Percentiles rank a stretch among this genome's conserved stretches.
Evolutionary conservation across 306 rosid genomes (phyloP).

Genomic region (Oxytropis ochrocephala): DNA sequence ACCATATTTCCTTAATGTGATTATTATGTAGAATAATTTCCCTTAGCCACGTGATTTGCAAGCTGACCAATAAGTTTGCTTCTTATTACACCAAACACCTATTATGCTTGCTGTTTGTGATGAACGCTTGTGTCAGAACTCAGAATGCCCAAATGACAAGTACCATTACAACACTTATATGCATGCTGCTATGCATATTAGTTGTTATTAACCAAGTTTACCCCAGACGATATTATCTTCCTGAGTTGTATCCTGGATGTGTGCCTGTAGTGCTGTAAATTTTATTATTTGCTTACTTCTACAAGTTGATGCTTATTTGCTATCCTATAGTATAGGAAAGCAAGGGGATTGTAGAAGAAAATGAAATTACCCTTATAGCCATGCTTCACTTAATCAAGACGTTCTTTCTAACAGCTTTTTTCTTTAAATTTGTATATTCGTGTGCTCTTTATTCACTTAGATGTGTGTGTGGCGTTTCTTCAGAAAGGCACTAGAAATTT

Average conservation of each 20-base stretch:
- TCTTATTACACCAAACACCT: background rate
- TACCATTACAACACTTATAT: background rate
- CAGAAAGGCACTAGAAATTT: background rate
- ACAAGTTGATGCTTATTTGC: background rate
- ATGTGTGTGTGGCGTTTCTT: background rate
- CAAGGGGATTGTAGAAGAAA: background rate
- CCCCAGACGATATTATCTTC: background rate
- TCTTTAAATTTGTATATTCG: background rate
- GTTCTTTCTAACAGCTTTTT: background rate
- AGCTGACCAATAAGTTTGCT: slow-evolving; percentile 32
- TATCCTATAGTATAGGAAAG: background rate
- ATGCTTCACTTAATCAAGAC: background rate
- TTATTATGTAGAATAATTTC: slow-evolving; percentile 19
- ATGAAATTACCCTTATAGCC: background rate
- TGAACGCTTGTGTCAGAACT: background rate
- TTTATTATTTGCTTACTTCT: background rate
- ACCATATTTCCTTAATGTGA: background rate
- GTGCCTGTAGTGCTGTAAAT: background rate
- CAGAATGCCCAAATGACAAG: background rate
- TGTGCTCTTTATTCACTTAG: background rate
- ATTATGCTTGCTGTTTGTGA: background rate
- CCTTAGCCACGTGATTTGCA: slow-evolving; percentile 44
- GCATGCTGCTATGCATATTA: background rate
- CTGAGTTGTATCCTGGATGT: background rate
- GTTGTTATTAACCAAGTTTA: background rate